Conservation (phyloP, 306 rosid genomes). For the Quercus ilex region DNA sequence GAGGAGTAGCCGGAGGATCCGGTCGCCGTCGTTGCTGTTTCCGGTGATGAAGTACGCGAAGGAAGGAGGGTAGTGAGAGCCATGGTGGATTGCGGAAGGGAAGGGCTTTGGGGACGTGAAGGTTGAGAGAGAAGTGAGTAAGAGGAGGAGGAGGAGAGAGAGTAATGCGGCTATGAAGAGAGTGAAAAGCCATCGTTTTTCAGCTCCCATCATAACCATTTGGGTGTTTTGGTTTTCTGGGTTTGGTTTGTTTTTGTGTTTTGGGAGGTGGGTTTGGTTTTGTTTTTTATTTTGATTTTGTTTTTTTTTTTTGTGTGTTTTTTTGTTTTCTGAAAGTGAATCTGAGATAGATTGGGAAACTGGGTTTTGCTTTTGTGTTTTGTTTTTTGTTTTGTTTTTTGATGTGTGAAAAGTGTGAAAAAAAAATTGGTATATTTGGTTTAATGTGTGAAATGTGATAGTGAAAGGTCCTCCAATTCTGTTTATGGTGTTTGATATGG, state of each 20-base stretch:
- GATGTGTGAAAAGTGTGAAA: no score
- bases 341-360: no score
- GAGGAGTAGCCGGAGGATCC: conserved; percentile 81
- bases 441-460: no score
- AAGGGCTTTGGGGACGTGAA: conserved; percentile 63
- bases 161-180: conserved; percentile 64
- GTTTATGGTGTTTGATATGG: no score
- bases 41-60: conserved; percentile 85
- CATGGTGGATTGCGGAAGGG: conserved; percentile 62
- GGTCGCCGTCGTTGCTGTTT: conserved; percentile 59
- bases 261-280: conserved; percentile 31
- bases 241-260: conserved; percentile 3
- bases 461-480: no score
- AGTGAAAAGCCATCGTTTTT: conserved; percentile 81
- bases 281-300: no score
- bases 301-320: no score
- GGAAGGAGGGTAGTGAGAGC: conserved; percentile 74
- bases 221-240: not conserved
- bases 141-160: conserved; percentile 50
- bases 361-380: no score
- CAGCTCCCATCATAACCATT: conserved; percentile 67
- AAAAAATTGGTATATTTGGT: no score
- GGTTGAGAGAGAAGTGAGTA: conserved; percentile 68
- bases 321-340: no score
- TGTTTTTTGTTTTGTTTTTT: no score